Evolutionary conservation across 306 rosid species (phyloP).

Genomic region (Cucurbita ficifolia): DNA sequence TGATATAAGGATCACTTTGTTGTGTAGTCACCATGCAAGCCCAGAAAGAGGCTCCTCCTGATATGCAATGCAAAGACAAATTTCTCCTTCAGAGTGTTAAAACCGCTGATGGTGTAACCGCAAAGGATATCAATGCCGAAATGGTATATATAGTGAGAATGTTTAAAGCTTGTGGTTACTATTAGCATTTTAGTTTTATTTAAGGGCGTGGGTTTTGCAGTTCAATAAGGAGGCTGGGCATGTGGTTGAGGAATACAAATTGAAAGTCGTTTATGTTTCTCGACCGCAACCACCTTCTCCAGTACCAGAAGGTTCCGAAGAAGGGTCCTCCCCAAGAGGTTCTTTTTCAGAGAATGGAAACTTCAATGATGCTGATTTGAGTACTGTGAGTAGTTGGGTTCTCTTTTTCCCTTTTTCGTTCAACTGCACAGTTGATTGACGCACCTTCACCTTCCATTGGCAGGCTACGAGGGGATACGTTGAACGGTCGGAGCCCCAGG

Average conservation of each 20-base stretch:
- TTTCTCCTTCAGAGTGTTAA: conserved; percentile 86
- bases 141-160: conserved; percentile 37
- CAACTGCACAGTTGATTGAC: conserved; percentile 1
- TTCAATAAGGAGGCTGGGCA: conserved; percentile 78
- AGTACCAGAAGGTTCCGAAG: conserved; percentile 81
- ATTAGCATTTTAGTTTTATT: neutral
- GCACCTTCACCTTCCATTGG: conserved; percentile 9
- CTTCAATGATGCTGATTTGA: conserved; percentile 29
- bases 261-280: conserved; percentile 71
- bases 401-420: neutral
- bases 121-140: conserved; percentile 66
- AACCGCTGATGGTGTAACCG: conserved; percentile 24
- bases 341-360: conserved; percentile 61
- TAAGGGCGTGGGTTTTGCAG: conserved; percentile 23
- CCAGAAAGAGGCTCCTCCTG: conserved; percentile 75
- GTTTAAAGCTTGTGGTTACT: neutral
- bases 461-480: conserved; percentile 48
- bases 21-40: conserved; percentile 83
- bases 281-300: conserved; percentile 89
- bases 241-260: conserved; percentile 71
- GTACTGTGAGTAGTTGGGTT: conserved; percentile 37
- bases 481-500: conserved; percentile 35
- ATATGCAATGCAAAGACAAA: conserved; percentile 89
- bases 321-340: conserved; percentile 78
- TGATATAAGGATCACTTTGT: neutral